Evolutionary conservation across 2,329 filamentous ascomycete genomes (phyloP).

Genomic region (Teratosphaeria viscida): DNA sequence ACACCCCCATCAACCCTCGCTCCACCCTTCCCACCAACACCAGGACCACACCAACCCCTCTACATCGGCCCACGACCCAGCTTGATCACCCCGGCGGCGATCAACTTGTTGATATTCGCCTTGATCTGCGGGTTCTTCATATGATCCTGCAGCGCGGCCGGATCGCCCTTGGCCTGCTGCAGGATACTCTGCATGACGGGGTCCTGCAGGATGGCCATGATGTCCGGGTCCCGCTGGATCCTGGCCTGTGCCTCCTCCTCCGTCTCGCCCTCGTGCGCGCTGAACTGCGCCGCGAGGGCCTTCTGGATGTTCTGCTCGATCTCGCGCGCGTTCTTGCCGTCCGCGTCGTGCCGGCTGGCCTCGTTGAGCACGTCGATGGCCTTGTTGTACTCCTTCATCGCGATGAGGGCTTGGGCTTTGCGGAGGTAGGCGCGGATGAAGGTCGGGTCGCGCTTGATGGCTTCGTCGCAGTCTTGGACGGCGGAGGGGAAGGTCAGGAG

Average conservation of each 20-base stretch:
- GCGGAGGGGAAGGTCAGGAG: constrained; percentile 91
- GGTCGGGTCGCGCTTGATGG: constrained; percentile 79
- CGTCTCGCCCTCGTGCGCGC: constrained; percentile 74
- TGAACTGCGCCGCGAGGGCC: constrained; percentile 80
- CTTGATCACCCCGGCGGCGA: constrained; percentile 56
- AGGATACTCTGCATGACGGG: constrained; percentile 94
- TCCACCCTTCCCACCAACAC: not conserved
- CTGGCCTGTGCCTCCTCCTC: constrained; percentile 92
- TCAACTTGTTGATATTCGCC: constrained; percentile 86
- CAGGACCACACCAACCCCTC: not conserved
- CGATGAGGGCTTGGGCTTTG: constrained; percentile 89
- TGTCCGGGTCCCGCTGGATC: constrained; percentile 54
- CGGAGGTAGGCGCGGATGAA: constrained; percentile 96
- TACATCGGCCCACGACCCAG: not conserved
- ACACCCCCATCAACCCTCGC: not conserved
- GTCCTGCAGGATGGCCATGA: constrained; percentile 84
- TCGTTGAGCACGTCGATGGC: constrained; percentile 82
- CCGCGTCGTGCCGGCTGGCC: constrained; percentile 65
- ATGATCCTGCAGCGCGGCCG: constrained; percentile 86
- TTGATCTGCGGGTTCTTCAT: constrained; percentile 85
- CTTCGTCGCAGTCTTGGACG: constrained; percentile 81
- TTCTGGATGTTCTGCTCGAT: constrained; percentile 93
- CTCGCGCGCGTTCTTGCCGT: constrained; percentile 74
- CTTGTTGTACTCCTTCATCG: constrained; percentile 97
- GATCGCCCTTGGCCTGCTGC: constrained; percentile 89